phyloP scores from a whole-genome alignment of 257 asterid genomes.

The Gentiana macrophylla region DNA sequence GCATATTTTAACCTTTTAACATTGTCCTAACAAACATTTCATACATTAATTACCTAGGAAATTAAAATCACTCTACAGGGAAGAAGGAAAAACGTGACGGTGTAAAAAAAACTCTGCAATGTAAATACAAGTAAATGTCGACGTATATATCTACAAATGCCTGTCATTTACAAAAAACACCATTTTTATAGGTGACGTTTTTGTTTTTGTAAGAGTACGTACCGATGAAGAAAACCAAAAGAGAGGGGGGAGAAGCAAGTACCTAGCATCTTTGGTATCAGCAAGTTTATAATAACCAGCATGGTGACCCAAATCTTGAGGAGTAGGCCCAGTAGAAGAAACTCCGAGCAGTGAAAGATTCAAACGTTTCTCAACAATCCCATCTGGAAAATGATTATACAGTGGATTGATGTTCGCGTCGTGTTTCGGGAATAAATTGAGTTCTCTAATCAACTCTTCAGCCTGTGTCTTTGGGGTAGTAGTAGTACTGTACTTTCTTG shows the following conservation, averaged over 20 bases:
- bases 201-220: too few relatives aligned
- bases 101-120: too few relatives aligned
- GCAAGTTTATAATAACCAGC: constrained; percentile 39
- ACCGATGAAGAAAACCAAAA: too few relatives aligned
- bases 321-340: constrained; percentile 15
- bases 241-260: neutral
- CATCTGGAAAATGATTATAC: neutral
- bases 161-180: too few relatives aligned
- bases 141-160: too few relatives aligned
- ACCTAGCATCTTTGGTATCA: constrained; percentile 29
- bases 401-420: constrained; percentile 15
- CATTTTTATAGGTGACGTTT: too few relatives aligned
- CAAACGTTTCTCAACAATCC: constrained; percentile 19
- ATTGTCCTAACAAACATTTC: too few relatives aligned
- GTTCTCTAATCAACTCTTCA: constrained; percentile 23
- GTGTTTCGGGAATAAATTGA: constrained; percentile 32
- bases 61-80: too few relatives aligned
- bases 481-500: too few relatives aligned
- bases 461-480: constrained; percentile 7
- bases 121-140: too few relatives aligned
- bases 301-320: constrained; percentile 32
- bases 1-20: too few relatives aligned
- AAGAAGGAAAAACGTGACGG: too few relatives aligned
- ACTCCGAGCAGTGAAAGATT: constrained; percentile 12
- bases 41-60: neutral